Percentiles rank a stretch among this genome's conserved stretches.
Evolutionary conservation across 192 early-diverging fungal species (phyloP).

Genomic region (Coemansia sp.): DNA sequence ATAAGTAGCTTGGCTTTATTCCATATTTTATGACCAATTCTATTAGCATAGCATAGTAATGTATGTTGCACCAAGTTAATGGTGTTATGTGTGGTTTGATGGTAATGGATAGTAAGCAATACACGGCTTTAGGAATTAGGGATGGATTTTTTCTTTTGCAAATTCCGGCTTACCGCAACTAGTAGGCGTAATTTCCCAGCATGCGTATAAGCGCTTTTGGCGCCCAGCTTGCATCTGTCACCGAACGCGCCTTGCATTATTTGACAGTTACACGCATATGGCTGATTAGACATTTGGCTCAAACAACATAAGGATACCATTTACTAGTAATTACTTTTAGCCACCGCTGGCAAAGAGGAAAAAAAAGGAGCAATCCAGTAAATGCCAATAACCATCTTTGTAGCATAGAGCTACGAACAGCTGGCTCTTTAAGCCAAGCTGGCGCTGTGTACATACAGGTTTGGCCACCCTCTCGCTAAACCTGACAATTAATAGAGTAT

Average conservation of each 20-base stretch:
- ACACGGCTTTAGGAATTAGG: not conserved
- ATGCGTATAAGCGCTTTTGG: no score
- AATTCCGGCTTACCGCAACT: no score
- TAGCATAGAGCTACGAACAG: no score
- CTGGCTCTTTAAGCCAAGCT: no score
- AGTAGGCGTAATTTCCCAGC: no score
- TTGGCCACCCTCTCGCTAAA: not conserved
- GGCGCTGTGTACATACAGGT: not conserved
- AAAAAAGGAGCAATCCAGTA: not conserved
- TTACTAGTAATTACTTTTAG: constrained; percentile 1
- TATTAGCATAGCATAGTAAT: no score
- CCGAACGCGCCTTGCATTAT: not conserved
- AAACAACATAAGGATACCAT: no score
- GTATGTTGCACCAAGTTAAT: no score
- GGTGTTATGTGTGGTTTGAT: no score
- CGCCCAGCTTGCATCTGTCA: not conserved
- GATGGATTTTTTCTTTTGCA: not conserved
- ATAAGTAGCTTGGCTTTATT: not conserved
- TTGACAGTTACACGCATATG: no score
- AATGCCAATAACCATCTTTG: not conserved
- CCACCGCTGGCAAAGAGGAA: not conserved
- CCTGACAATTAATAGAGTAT: not conserved
- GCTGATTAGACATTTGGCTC: no score
- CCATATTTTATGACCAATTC: constrained; percentile 2
- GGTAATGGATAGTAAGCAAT: constrained; percentile 2